Base-by-base conservation (phyloP, 202 grass and related monocot genomes). In the Digitaria exilis region DNA sequence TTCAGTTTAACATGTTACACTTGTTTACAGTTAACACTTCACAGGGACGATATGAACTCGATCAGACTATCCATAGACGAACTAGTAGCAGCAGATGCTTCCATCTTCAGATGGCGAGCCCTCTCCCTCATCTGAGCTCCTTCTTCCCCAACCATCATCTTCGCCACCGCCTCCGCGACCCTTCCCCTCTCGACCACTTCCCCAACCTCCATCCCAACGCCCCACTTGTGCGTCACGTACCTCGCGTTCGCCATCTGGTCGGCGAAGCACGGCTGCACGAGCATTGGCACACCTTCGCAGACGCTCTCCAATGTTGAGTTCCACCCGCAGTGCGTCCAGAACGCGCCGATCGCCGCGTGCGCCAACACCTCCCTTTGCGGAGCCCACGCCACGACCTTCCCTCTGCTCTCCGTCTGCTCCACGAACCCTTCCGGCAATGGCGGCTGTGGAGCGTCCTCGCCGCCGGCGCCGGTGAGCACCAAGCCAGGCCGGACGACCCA, bases 271-370 rank as follows among this genome's bases (percentile, higher is more conserved):
- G 91, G 89, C 41, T 60, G 75, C 18, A 69, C 69, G 1, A 94
- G 67, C 91, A 97, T 79, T 46, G 94, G 87, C n/a, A 93, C 89
- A 14, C 94, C 87, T 2, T 66, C 84, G 39, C 51, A 78, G 0
- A 96, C 32, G 31, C 63, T 79, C 82, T 89, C 92, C 22, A 89
- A 4, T 4, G 29, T 69, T 29, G 92, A 91, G 77, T 85, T 91
- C 89, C 89, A 94, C 1, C 92, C 92, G 60, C 75, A 67, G 39
- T 87, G 87, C 29, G 91, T 91, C 86, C 80, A 77, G 56, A 97
- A 93, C 10, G 76, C 89, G 0, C 87, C 84, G 2, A 88, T 25
- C 0, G 94, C 66, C 29, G 22, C 50, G 48, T 94, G 89, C 11
- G 75, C 72, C 81, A 94, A 54, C 6, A 97, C 89, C 57, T 86